Percentiles rank a stretch among this genome's conserved stretches.
Evolutionary conservation across 2,329 filamentous ascomycete species (phyloP).

Genomic region (Xylariaceae sp.): DNA sequence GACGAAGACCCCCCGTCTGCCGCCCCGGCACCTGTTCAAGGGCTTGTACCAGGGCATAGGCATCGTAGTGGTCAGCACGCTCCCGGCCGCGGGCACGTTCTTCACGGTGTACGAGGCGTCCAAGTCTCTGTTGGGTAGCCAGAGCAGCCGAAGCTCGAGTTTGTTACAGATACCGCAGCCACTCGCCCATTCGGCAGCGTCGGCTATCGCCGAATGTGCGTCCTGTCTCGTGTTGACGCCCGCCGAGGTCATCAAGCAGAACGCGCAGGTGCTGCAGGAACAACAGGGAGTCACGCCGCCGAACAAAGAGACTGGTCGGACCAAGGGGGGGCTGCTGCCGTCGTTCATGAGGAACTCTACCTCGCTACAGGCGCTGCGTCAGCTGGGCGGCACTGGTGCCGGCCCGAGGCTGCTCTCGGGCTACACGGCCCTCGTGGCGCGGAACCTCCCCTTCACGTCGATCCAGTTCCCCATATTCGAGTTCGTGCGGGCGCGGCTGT

Average conservation of each 20-base stretch:
- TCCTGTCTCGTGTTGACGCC: constrained; percentile 84
- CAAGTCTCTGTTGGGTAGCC: constrained; percentile 58
- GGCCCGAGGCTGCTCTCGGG: constrained; percentile 59
- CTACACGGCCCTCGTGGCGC: constrained; percentile 73
- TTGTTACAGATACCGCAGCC: constrained; percentile 56
- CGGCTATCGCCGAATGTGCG: constrained; percentile 71
- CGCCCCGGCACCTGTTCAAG: constrained; percentile 46
- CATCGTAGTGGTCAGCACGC: constrained; percentile 75
- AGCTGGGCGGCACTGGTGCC: constrained; percentile 49
- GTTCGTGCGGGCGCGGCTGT: constrained; percentile 60
- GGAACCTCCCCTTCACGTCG: constrained; percentile 83
- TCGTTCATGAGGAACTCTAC: constrained; percentile 30
- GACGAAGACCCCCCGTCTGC: constrained; percentile 45
- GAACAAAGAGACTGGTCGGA: too few relatives aligned
- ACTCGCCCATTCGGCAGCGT: constrained; percentile 67
- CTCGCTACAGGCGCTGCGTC: constrained; percentile 45
- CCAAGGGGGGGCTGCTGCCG: too few relatives aligned
- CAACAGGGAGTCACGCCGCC: too few relatives aligned
- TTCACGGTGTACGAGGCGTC: constrained; percentile 83
- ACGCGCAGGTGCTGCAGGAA: constrained; percentile 71
- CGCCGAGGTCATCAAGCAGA: constrained; percentile 88
- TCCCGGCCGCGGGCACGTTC: constrained; percentile 80
- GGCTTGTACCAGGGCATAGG: constrained; percentile 85
- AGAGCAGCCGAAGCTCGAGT: constrained; percentile 43
- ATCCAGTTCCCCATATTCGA: constrained; percentile 88